Evolutionary conservation across 2,329 filamentous ascomycete species (phyloP), one percentile per base, ranked within the genome.

Genomic region (Colletotrichum echinochloae): DNA sequence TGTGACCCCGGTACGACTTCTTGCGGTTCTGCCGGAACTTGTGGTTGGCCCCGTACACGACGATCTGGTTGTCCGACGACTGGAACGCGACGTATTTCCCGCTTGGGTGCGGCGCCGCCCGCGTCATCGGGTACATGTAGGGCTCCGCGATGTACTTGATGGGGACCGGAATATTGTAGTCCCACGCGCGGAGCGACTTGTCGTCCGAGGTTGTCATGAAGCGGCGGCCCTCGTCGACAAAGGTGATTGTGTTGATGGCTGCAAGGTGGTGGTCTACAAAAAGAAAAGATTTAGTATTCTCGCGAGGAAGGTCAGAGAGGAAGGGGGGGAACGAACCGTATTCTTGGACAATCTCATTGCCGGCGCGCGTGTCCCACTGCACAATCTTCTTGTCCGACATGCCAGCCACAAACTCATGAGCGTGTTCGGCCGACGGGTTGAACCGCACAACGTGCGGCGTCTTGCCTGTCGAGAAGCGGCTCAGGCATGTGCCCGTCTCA

Each of bases 311-410:
- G 20, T 1, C 11, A 33, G 4, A 5, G 11, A 28, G 28, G 5
- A 1, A 3, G 33, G 7, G 18, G 33, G 51, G 8, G 28, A 26
- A 49, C 72, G 2, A 59, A 66, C 72, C 72, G 83, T 99, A 99
- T 84, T 98, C 96, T 79, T 99, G 97, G 16, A 97, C 93, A 69
- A 96, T 87, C 76, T 97, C 90, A 74, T 89, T 90, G 71, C 86
- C 83, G 8, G 91, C 90, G 35, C 97, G 89, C 2, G 91, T 95
- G 81, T 99, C 96, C 81, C 97, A 99, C 79, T 99, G 96, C 51
- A 99, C 88, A 75, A 99, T 99, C 85, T 98, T 98, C 86, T 99
- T 99, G 82, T 99, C 95, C 46, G 94, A 96, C 94, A 98, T 97
- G 77, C 96, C 96, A 1, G 94, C 95, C 66, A 99, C 83, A 81